These are phyloP conservation scores for Sicyos baderoa DNA, from an alignment of 306 rosid genomes.

Conservation along the genomic window DNA sequence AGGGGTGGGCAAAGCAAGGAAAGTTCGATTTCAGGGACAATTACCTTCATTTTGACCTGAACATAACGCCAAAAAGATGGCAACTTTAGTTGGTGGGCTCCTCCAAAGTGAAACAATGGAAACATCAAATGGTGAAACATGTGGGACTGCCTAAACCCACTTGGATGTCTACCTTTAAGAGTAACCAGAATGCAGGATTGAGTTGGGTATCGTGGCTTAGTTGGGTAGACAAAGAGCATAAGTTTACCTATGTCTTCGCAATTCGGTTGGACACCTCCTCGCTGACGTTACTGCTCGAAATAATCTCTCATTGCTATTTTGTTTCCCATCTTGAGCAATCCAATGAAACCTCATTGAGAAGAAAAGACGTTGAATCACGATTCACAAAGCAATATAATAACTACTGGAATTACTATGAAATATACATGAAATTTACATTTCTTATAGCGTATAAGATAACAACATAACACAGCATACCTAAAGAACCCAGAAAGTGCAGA, in stretches of 20 bases:
- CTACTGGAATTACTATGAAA: constrained; percentile 1
- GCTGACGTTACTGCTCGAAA: not conserved
- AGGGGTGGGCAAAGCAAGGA: not conserved
- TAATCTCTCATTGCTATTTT: constrained; percentile 8
- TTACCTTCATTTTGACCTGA: constrained; percentile 16
- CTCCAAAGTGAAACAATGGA: constrained; percentile 1
- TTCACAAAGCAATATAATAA: not conserved
- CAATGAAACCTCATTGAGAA: constrained; percentile 18
- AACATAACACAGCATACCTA: constrained; percentile 16
- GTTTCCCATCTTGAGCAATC: constrained; percentile 14
- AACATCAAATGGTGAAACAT: not conserved
- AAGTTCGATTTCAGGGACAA: constrained; percentile 9
- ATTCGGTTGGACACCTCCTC: constrained; percentile 4
- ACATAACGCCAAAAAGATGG: constrained; percentile 1
- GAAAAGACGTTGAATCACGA: constrained; percentile 7
- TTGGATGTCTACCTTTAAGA: not conserved
- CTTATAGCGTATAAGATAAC: not conserved
- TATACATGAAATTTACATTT: constrained; percentile 5
- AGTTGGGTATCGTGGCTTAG: not conserved
- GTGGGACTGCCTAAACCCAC: not conserved
- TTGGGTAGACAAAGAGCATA: not conserved
- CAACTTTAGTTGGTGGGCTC: constrained; percentile 18
- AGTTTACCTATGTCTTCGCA: constrained; percentile 9
- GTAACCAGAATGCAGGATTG: not conserved
- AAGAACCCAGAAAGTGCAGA: constrained; percentile 42